Evolutionary conservation across 148 eudicot species (phyloP), one percentile per base, ranked within the genome.

Genomic region (Chenopodium album): DNA sequence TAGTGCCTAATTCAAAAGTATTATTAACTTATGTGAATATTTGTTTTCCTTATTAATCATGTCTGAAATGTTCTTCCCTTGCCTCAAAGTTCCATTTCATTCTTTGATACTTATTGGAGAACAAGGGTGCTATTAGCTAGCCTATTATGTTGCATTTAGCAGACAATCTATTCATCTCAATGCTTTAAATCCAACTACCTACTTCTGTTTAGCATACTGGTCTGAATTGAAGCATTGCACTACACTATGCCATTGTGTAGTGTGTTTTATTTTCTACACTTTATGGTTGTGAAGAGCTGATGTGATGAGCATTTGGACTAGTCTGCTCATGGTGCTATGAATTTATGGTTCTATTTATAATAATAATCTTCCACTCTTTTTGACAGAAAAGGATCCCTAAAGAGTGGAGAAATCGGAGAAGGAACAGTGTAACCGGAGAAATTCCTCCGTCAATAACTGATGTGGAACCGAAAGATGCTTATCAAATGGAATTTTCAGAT

Each of bases 371-470:
- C 6, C 48, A 44, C 48, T n/a, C 20, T n/a, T 13, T 52, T 76
- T 85, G 59, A 31, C 95, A 93, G 94, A 90, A 82, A 28, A 88
- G 86, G 75, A 84, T 86, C 54, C 90, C 86, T 76, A 85, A 86
- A 19, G 90, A 82, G 52, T 85, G 90, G 87, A 94, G 88, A 82
- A 88, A 85, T 65, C 87, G 89, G 60, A 87, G 74, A 68, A 87
- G 88, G 84, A 78, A 23, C 14, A 71, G 75, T 11, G 79, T 90
- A 44, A 79, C 79, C 52, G 86, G 80, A 75, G 92, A 84, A 73
- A 19, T 87, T 65, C 99, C 98, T 66, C 91, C 97, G 71, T 88
- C 97, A 34, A 86, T 92, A 44, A 92, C 97, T 1, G 99, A 96
- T 71, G 64, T 31, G 75, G 90, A 85, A 19, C 98, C 98, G 9